Evolutionary conservation across 441 rosid genomes (phyloP).

Genomic region (Manihot esculenta): DNA sequence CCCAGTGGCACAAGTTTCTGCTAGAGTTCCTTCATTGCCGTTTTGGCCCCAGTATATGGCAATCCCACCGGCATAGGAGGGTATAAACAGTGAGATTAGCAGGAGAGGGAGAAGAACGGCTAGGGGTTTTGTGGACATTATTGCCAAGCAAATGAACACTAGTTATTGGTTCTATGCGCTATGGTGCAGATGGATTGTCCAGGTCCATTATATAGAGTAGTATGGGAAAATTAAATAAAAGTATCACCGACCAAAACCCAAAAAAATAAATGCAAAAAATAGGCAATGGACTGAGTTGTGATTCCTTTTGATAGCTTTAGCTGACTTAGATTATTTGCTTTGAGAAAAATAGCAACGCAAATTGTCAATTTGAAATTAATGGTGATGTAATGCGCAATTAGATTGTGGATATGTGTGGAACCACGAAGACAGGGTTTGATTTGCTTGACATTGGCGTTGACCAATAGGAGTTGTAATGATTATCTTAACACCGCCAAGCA

Average conservation of each 20-base stretch:
- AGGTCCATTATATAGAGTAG: constrained; percentile 2
- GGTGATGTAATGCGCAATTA: neutral
- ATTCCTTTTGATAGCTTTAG: neutral
- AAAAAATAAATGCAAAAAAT: neutral
- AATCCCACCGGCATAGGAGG: constrained; percentile 28
- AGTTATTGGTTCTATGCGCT: neutral
- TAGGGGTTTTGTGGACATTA: constrained; percentile 11
- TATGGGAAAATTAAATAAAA: neutral
- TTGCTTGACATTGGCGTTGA: neutral
- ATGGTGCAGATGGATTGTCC: neutral
- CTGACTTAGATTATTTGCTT: neutral
- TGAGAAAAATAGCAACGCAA: neutral
- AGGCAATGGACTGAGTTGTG: neutral
- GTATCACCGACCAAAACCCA: neutral
- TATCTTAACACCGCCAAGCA: no score
- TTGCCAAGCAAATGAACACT: neutral
- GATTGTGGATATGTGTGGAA: neutral
- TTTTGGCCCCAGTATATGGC: constrained; percentile 51
- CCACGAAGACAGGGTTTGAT: neutral
- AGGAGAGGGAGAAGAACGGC: constrained; percentile 14
- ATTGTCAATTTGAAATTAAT: neutral
- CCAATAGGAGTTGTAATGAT: neutral
- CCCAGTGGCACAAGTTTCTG: constrained; percentile 40
- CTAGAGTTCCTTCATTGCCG: constrained; percentile 43
- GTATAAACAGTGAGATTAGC: neutral